phyloP scores from a whole-genome alignment of 345 rosid genomes.

The Hibiscus trionum region DNA sequence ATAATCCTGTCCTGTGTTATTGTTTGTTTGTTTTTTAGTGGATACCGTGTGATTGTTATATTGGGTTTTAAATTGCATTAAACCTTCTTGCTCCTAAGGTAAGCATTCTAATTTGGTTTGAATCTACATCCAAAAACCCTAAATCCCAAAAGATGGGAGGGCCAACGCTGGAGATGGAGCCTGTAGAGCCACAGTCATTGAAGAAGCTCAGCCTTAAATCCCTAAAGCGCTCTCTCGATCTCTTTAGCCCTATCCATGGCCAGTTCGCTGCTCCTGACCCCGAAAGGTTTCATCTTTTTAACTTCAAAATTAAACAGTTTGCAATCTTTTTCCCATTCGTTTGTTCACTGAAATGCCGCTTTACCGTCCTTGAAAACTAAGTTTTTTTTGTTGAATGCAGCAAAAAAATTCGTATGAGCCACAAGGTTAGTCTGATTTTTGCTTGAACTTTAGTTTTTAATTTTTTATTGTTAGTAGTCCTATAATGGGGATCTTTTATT shows the following conservation, averaged over 20 bases:
- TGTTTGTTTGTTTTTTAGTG: too few relatives aligned
- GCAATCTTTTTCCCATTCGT: background rate
- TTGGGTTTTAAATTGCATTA: too few relatives aligned
- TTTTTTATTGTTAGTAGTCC: background rate
- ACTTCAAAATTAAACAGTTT: too few relatives aligned
- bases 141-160: constrained; percentile 24
- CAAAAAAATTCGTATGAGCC: too few relatives aligned
- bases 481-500: background rate
- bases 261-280: constrained; percentile 68
- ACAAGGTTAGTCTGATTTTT: background rate
- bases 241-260: constrained; percentile 73
- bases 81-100: too few relatives aligned
- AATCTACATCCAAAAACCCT: background rate
- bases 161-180: constrained; percentile 61
- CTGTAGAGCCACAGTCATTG: constrained; percentile 81
- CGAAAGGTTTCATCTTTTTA: constrained; percentile 47
- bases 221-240: constrained; percentile 76
- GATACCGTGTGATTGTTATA: too few relatives aligned
- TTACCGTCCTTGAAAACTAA: too few relatives aligned
- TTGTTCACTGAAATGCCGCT: background rate
- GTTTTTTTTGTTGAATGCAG: background rate
- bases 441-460: background rate
- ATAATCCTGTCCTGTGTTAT: too few relatives aligned
- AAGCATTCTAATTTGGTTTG: background rate
- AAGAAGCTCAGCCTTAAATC: constrained; percentile 89